Evolutionary conservation across 257 asterid species (phyloP), one percentile per base, ranked within the genome.

Genomic region (Oldenlandia corymbosa): DNA sequence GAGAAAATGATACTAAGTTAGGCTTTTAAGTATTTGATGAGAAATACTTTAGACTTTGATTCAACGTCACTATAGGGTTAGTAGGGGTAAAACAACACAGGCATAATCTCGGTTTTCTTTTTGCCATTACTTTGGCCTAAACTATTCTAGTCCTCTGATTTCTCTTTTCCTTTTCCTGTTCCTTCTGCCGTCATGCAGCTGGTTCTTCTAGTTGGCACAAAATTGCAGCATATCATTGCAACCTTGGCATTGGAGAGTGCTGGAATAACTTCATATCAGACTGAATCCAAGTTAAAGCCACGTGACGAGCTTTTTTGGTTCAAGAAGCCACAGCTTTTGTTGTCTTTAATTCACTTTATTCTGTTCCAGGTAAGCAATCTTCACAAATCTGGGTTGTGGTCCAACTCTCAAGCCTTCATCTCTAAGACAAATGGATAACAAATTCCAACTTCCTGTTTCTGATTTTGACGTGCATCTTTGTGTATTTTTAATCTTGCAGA

Each of bases 301-400:
- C 82, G 99, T 39, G 95, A 93, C 27, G 99, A 90, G 70, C 87
- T 93, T 50, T 93, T 93, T 74, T 93, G 99, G 99, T 93, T 93
- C 78, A 88, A 88, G 57, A 93, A 87, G 71, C 96, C 99, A 27
- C 88, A 93, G 71, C 65, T 93, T 20, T 43, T 93, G 73, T 45
- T 93, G 76, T 78, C 86, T 79, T 75, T 93, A 71, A 85, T 93
- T 71, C 97, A 90, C 74, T 93, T 93, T 60, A 71, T 93, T 73
- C 95, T 93, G 59, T 93, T 93, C 82, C 99, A 93, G 99, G 99
- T 93, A 55, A 17, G 82, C 70, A 66, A 37, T 30, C n/a, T 18
- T 36, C 32, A n/a, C 23, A 10, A 14, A 61, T 43, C 52, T 71
- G n/a, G 18, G 27, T 55, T 45, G 11, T 11, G 47, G 31, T 41